Evolutionary conservation across 2,329 filamentous ascomycete genomes (phyloP), one percentile per base, ranked within the genome.

Genomic region (Cladosporium sp.): DNA sequence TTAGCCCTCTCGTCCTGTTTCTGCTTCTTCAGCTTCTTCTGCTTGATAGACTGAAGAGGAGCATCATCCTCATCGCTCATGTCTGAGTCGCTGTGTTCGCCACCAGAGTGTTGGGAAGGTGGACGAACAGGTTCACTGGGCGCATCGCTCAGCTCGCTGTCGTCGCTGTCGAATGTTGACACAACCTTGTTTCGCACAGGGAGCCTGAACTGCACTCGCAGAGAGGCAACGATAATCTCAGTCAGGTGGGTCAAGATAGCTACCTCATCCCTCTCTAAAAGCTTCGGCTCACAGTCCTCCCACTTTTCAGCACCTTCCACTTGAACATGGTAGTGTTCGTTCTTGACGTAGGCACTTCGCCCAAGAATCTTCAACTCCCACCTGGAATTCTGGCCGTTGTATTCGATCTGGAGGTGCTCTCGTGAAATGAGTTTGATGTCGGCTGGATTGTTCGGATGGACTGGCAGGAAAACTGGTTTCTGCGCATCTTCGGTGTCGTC

Each of bases 351-450:
- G 72, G 90, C 88, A 6, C 90, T 90, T 71, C 92, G 92, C 41
- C 87, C 86, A 59, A 87, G 80, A 2, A 88, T 84, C 64, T 84
- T 79, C 57, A 90, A 86, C 74, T 92, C 87, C 72, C 92, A 93
- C 7, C 86, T 80, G 24, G 86, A 82, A 49, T 82, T 82, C 14
- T 86, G 80, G 68, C 85, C 82, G 72, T 91, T 90, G 78, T 89
- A 93, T 57, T 85, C 81, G 71, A 94, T 92, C 72, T 88, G 89
- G 59, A 92, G 81, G 75, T 94, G 91, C 71, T 90, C 82, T 68
- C 90, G 83, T 3, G 91, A 93, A 64, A 93, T 93, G 60, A 85
- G 86, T 74, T 90, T 91, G 60, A 90, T 91, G 68, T 85, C 87
- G 67, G 77, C 82, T 2, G 87, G 85, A 67, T 87, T 85, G 0